A percentile compares a stretch with the other conserved stretches of the same genome.
Conservation (phyloP, 371 early-diverging fungal species). For the Coemansia sp. region DNA sequence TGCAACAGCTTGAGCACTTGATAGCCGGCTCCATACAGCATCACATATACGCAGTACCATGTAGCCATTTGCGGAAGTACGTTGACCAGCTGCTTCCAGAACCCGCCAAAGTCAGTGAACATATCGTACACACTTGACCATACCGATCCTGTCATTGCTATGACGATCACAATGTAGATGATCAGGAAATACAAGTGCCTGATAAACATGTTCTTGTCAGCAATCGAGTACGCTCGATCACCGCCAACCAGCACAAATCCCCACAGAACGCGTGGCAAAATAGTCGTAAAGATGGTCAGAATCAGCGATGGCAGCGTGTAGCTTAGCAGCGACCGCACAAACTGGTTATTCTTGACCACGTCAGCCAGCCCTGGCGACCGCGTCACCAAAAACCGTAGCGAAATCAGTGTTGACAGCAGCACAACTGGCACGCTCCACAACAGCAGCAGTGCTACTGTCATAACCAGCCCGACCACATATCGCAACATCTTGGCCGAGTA, state of each 20-base stretch:
- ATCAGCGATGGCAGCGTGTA: constrained; percentile 52
- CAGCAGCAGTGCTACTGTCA: constrained; percentile 36
- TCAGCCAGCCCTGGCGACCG: constrained; percentile 57
- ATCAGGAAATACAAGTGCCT: constrained; percentile 83
- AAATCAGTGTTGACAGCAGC: constrained; percentile 48
- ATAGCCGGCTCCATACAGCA: constrained; percentile 64
- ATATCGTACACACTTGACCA: constrained; percentile 70
- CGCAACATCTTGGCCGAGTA: constrained; percentile 31
- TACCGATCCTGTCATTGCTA: constrained; percentile 72
- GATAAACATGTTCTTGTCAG: constrained; percentile 61
- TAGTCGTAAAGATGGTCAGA: constrained; percentile 71
- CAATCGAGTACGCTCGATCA: constrained; percentile 52
- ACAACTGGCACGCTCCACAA: constrained; percentile 51
- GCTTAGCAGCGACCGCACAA: constrained; percentile 53
- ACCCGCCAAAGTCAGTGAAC: constrained; percentile 63
- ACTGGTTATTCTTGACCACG: constrained; percentile 48
- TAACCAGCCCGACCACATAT: constrained; percentile 25
- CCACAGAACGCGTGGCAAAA: constrained; percentile 54
- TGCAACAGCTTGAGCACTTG: constrained; percentile 70
- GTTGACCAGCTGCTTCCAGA: constrained; percentile 68
- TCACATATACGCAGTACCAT: constrained; percentile 75
- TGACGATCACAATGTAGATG: constrained; percentile 83
- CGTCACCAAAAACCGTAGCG: constrained; percentile 53
- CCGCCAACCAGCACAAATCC: constrained; percentile 61
- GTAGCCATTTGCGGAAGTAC: constrained; percentile 65